phyloP scores from a whole-genome alignment of 2,329 filamentous ascomycete genomes.

The Cryphonectria carpinicola region DNA sequence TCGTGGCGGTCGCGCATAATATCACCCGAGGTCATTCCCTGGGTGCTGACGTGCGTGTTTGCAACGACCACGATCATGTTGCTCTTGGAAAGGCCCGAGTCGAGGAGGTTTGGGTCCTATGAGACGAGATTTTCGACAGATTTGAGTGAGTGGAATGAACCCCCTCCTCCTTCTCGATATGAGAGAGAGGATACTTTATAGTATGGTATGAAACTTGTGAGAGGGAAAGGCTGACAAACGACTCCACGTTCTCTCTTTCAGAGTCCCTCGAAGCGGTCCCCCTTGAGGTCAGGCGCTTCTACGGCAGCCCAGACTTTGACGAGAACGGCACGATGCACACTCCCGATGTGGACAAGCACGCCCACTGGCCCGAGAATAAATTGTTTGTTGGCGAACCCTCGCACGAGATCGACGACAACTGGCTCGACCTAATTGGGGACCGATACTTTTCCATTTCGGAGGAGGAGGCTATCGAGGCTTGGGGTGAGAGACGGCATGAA shows the following conservation, averaged over 20 bases:
- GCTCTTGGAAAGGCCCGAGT: constrained; percentile 25
- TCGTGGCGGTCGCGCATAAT: constrained; percentile 17
- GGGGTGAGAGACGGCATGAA: constrained; percentile 22
- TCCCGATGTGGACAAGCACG: constrained; percentile 7
- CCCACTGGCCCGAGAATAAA: constrained; percentile 26
- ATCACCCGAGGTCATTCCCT: constrained; percentile 26
- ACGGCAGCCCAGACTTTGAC: constrained; percentile 26
- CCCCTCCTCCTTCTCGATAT: no score
- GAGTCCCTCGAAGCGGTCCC: constrained; percentile 21
- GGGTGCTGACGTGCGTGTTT: constrained; percentile 26
- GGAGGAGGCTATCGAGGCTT: constrained; percentile 23
- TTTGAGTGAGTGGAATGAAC: constrained; percentile 19
- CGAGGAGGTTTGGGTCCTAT: constrained; percentile 25
- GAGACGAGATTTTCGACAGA: constrained; percentile 25
- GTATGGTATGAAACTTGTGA: no score
- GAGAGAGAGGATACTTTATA: no score
- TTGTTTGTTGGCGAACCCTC: constrained; percentile 19
- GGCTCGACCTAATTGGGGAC: constrained; percentile 26
- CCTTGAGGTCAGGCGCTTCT: constrained; percentile 22
- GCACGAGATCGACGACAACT: constrained; percentile 26
- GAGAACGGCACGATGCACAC: constrained; percentile 27
- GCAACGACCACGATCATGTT: constrained; percentile 26
- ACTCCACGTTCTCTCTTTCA: not conserved
- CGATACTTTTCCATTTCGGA: constrained; percentile 27
- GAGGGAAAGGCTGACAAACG: constrained; percentile 11